phyloP scores from a whole-genome alignment of 768 basidiomycete species.

The Nidula microcarpa region DNA sequence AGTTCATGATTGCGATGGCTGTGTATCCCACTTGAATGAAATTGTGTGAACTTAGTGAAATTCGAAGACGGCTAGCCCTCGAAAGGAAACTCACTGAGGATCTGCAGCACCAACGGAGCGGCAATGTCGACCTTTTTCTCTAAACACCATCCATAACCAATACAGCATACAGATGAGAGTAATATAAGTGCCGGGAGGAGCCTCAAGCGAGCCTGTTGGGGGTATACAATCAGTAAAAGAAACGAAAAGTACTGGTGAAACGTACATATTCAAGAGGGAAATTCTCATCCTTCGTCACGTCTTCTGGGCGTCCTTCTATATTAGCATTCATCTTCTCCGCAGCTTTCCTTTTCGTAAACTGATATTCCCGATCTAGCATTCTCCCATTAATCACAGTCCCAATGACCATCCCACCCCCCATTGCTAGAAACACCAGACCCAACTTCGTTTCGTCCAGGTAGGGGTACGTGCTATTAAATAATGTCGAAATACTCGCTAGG shows the following conservation, averaged over 20 bases:
- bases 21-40: constrained; percentile 44
- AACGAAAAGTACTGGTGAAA: neutral
- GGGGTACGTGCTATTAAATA: constrained; percentile 57
- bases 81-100: constrained; percentile 21
- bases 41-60: neutral
- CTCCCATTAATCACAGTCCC: constrained; percentile 60
- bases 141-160: constrained; percentile 63
- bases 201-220: constrained; percentile 13
- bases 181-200: constrained; percentile 15
- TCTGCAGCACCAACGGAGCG: constrained; percentile 49
- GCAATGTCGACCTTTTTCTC: constrained; percentile 44
- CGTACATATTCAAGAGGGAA: constrained; percentile 58
- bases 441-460: constrained; percentile 58
- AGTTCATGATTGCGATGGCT: constrained; percentile 48
- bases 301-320: neutral
- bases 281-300: constrained; percentile 15
- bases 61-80: neutral
- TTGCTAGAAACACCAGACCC: constrained; percentile 75
- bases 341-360: constrained; percentile 21
- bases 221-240: neutral
- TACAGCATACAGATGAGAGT: constrained; percentile 32
- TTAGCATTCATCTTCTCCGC: no score
- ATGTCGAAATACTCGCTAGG: constrained; percentile 56
- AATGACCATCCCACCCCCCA: constrained; percentile 68
- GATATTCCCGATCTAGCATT: constrained; percentile 66